Percentiles rank a stretch among this genome's conserved stretches.
phyloP scores from a whole-genome alignment of 331 rosid species.

The Acacia concinna region DNA sequence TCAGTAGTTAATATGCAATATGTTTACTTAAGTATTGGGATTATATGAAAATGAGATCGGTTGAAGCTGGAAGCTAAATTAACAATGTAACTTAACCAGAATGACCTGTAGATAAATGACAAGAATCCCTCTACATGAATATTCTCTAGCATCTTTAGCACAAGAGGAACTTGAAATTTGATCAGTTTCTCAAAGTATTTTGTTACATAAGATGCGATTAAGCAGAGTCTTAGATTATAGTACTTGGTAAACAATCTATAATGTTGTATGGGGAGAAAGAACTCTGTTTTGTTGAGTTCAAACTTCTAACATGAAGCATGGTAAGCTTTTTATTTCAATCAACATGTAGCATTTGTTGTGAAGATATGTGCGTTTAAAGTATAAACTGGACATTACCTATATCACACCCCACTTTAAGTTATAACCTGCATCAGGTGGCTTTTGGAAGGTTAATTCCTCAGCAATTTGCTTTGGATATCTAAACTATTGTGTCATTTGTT shows the following conservation, averaged over 20 bases:
- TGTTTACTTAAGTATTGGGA: background rate
- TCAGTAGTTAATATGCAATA: background rate
- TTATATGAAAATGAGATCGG: background rate
- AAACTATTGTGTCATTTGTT: background rate
- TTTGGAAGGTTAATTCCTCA: background rate
- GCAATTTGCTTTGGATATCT: constrained; percentile 11
- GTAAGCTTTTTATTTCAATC: background rate
- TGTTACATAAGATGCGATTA: background rate
- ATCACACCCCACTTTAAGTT: background rate
- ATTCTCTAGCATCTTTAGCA: background rate
- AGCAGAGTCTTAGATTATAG: background rate
- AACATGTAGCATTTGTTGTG: background rate
- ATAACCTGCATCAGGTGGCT: background rate
- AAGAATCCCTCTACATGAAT: background rate
- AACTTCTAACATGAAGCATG: background rate
- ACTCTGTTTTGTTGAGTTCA: background rate
- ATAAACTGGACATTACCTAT: background rate
- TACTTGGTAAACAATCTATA: background rate
- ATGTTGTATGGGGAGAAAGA: background rate
- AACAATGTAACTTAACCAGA: background rate
- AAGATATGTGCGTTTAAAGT: background rate
- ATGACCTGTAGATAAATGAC: background rate
- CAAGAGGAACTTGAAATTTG: background rate
- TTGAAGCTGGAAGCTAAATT: background rate
- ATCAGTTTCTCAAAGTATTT: background rate